Evolutionary conservation across 805 yeast species (phyloP), one percentile per base, ranked within the genome.

Genomic region (Candida vartiovaarae): DNA sequence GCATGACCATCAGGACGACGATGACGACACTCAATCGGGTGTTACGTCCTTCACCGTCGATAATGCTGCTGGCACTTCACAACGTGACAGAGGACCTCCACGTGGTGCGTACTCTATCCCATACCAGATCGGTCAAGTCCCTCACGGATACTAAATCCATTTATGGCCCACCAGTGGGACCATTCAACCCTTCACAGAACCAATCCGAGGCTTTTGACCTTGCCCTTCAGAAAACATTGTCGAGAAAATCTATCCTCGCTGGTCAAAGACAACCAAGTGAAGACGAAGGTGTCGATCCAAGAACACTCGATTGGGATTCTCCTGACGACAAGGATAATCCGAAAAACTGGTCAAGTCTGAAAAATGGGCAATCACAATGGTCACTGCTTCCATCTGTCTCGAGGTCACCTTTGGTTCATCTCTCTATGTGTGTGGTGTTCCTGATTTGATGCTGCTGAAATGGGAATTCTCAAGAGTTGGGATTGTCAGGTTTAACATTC

Each of bases 381-480:
- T 77, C 4, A 76, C 80, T 10, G 88, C 89, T 3, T 46, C 67
- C 24, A 65, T 78, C 39, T 83, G 90, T 68, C 68, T 84, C 32
- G 83, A 78, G 31, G 82, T 82, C 30, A 77, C 89, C 0, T 72
- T 84, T 59, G 91, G 93, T 25, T 81, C 90, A 0, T 84, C 91
- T 0, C 66, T 84, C 43, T 84, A 70, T 54, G 84, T 82, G 26
- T 71, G 76, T 44, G 84, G 89, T 46, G 72, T 82, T 2, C 74
- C 77, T 3, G 80, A 76, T 47, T 60, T 84, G 55, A 61, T 65
- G 54, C 45, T 43, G 1, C 45, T 43, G 1, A 58, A 66, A 74
- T 82, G 59, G 66, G 68, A n/a, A 70, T 74, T 75, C 80, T 8
- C 74, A 79, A 59, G 80, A 80, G 34, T 67, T 84, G 46, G 81